phyloP scores from a whole-genome alignment of 495 filamentous ascomycete genomes.

The Emericellopsis terricola region DNA sequence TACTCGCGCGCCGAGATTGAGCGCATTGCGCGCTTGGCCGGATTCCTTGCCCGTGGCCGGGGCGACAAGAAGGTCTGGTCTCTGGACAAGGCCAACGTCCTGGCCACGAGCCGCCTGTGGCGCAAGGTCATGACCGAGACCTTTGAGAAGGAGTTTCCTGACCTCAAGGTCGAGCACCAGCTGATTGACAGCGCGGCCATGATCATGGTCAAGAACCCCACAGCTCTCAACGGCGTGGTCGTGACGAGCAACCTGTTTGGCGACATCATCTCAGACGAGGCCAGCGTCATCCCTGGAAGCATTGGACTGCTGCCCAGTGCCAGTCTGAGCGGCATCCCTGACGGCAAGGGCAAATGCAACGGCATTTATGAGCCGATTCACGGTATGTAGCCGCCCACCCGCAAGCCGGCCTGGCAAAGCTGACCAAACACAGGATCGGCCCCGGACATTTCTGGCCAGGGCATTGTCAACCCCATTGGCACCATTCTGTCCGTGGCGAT shows the following conservation, averaged over 20 bases:
- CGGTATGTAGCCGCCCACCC: slow-evolving; percentile 31
- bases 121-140: slow-evolving; percentile 72
- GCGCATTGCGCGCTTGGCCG: slow-evolving; percentile 72
- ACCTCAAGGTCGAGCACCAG: slow-evolving; percentile 71
- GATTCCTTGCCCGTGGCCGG: slow-evolving; percentile 59
- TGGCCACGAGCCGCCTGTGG: slow-evolving; percentile 83
- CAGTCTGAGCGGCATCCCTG: slow-evolving; percentile 71
- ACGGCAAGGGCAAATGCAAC: slow-evolving; percentile 52
- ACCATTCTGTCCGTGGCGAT: slow-evolving; percentile 78
- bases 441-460: slow-evolving; percentile 67
- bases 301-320: slow-evolving; percentile 83
- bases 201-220: slow-evolving; percentile 92
- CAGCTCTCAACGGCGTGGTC: slow-evolving; percentile 78
- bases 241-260: slow-evolving; percentile 92
- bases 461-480: slow-evolving; percentile 72
- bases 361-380: slow-evolving; percentile 98
- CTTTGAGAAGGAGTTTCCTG: slow-evolving; percentile 72
- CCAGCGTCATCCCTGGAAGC: slow-evolving; percentile 84
- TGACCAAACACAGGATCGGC: slow-evolving; percentile 31
- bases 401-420: slow-evolving; percentile 1
- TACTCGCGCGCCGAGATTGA: slow-evolving; percentile 82
- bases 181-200: slow-evolving; percentile 93
- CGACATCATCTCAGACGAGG: slow-evolving; percentile 94
- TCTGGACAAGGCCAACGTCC: slow-evolving; percentile 93
- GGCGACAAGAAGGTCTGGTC: slow-evolving; percentile 77